Evolutionary conservation across 768 basidiomycete species (phyloP).

Genomic region (Leccinum barrowsii): DNA sequence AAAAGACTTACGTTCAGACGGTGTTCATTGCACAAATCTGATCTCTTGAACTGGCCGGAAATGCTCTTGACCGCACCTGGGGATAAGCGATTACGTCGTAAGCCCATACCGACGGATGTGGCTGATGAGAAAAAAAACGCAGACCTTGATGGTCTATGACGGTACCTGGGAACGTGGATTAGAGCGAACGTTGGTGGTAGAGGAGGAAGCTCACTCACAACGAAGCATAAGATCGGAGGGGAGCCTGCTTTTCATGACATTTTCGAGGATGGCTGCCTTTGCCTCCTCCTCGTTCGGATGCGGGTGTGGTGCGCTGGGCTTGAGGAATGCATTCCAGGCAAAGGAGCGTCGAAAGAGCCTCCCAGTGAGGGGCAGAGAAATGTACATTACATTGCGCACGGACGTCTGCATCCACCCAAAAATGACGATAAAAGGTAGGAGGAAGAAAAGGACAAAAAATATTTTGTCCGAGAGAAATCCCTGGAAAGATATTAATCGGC

Average conservation of each 20-base stretch:
- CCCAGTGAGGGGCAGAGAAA: neutral
- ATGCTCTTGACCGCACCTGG: slow-evolving; percentile 83
- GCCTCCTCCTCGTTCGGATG: slow-evolving; percentile 61
- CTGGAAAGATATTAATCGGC: slow-evolving; percentile 1
- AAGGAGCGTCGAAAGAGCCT: slow-evolving; percentile 10
- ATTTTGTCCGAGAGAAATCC: slow-evolving; percentile 12
- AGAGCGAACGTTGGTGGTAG: slow-evolving; percentile 10
- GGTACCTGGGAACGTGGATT: slow-evolving; percentile 56
- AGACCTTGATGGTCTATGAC: slow-evolving; percentile 81
- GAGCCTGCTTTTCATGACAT: slow-evolving; percentile 82
- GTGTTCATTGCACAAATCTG: slow-evolving; percentile 84
- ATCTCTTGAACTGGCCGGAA: slow-evolving; percentile 86
- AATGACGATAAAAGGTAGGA: neutral
- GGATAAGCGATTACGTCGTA: slow-evolving; percentile 29
- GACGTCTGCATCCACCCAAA: slow-evolving; percentile 34
- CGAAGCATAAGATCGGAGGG: slow-evolving; percentile 88
- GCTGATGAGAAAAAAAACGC: slow-evolving; percentile 17
- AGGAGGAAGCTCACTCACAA: slow-evolving; percentile 53
- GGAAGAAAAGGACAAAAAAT: slow-evolving; percentile 23
- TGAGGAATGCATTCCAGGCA: slow-evolving; percentile 29
- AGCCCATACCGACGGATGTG: slow-evolving; percentile 5
- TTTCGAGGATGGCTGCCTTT: slow-evolving; percentile 73
- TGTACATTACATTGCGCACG: slow-evolving; percentile 37
- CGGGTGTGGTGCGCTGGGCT: neutral
- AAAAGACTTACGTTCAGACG: slow-evolving; percentile 73